These are phyloP conservation scores for Allium sativum DNA, from an alignment of 106 monocot genomes.

Conservation along the genomic window DNA sequence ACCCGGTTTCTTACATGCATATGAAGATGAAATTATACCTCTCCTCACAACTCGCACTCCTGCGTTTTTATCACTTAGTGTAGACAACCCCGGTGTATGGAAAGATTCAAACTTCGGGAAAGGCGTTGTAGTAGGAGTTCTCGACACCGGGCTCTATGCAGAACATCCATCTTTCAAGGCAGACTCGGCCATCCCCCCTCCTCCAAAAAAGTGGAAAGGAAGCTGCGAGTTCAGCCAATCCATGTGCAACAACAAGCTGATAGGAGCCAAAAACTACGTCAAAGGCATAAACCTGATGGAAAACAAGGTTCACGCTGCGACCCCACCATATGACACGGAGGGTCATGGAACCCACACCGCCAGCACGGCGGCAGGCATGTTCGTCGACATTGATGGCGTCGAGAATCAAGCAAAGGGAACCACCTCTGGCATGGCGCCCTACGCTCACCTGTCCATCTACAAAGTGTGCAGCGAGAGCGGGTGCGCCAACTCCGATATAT, in stretches of 20 bases:
- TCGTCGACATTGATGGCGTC: conserved; percentile 3
- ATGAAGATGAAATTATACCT: not conserved
- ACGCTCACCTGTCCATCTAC: conserved; percentile 32
- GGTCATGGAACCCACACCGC: conserved; percentile 35
- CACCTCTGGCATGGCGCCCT: conserved; percentile 29
- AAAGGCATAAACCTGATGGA: not conserved
- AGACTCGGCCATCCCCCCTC: conserved; percentile 8
- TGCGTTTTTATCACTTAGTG: conserved; percentile 17
- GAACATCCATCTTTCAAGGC: conserved; percentile 22
- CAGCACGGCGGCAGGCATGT: conserved; percentile 22
- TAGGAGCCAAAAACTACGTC: conserved; percentile 27
- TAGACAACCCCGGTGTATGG: conserved; percentile 3
- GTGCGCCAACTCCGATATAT: conserved; percentile 10
- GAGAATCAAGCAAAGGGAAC: conserved; percentile 8
- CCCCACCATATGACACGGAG: conserved; percentile 10
- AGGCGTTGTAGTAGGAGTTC: conserved; percentile 45
- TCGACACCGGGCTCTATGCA: conserved; percentile 23
- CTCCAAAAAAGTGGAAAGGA: conserved; percentile 43
- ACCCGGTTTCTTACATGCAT: conserved; percentile 18
- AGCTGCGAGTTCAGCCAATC: conserved; percentile 21
- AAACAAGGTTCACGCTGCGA: not conserved
- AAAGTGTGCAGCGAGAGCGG: conserved; percentile 13
- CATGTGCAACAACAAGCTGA: conserved; percentile 48
- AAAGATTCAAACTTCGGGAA: conserved; percentile 17
- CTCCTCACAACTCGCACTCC: conserved; percentile 28